Base-by-base conservation (phyloP, 345 rosid species). In the Nephelium lappaceum region DNA sequence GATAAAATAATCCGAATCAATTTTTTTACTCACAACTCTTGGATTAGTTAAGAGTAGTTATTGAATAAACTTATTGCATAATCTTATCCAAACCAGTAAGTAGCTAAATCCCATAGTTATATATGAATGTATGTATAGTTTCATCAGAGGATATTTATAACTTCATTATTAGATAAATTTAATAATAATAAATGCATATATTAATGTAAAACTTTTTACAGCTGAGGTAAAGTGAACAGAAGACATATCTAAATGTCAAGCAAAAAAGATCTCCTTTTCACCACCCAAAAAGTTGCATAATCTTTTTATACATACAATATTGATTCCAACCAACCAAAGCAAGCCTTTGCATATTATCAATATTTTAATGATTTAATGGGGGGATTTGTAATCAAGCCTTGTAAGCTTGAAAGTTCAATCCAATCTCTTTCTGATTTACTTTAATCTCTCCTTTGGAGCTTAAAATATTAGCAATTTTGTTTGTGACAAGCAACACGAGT, bases 301-400 rank as follows among this genome's bases (percentile, higher is more conserved):
- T 21, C 27, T 60, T 62, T 1, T 19, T 31, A 57, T 57, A 2
- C 11, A n/a, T 5, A 58, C 23, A 24, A 45, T 43, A 74, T 74
- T 41, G 31, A 43, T 45, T 42, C 31, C 43, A 67, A 23, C 75
- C 77, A 78, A 78, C 69, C 79, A 82, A 78, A 78, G 55, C 38
- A 3, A 51, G 1, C 53, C n/a, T 78, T 69, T 66, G 49, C 36
- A 70, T 51, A 45, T 73, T 19, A 7, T 10, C 41, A 57, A 57
- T 81, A 75, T 25, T 61, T 49, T 14, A 76, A 64, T 68, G 38
- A 64, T 66, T 6, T 55, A 66, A 23, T 66, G 75, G 61, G 75
- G 75, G 61, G 69, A 60, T 24, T 4, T 23, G 21, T 11, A 73
- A 72, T 72, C 78, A 67, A 43, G 71, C 36, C 8, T 43, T 43